Conservation (phyloP, 75 land plant genomes). For the Isoetes taiwanensis region DNA sequence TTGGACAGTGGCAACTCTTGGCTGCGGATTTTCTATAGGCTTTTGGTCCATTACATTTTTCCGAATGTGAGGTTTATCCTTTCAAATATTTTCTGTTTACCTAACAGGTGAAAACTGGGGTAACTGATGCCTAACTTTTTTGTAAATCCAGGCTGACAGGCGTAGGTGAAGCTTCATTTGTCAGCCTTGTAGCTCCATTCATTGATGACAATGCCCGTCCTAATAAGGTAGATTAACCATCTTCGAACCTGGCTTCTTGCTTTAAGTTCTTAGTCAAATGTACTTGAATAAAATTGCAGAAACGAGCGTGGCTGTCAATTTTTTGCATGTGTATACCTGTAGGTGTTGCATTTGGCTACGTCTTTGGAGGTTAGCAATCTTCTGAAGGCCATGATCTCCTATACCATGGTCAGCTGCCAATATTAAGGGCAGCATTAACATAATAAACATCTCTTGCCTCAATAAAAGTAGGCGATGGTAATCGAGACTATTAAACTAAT, state of each 20-base stretch:
- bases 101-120: too few relatives aligned
- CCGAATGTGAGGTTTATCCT: background rate
- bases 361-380: constrained; percentile 99
- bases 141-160: constrained; percentile 96
- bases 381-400: too few relatives aligned
- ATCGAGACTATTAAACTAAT: too few relatives aligned
- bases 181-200: constrained; percentile 94
- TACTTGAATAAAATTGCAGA: too few relatives aligned
- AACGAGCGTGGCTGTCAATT: constrained; percentile 81
- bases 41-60: constrained; percentile 5
- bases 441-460: too few relatives aligned
- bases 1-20: background rate
- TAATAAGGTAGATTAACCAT: constrained; percentile 36
- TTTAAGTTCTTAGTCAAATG: too few relatives aligned
- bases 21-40: constrained; percentile 1
- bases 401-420: too few relatives aligned
- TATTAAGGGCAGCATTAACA: too few relatives aligned
- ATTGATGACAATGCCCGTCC: constrained; percentile 87
- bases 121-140: too few relatives aligned
- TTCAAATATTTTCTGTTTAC: too few relatives aligned
- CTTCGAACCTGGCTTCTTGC: background rate
- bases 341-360: constrained; percentile 90
- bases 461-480: too few relatives aligned
- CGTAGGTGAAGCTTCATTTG: constrained; percentile 93
- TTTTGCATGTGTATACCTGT: constrained; percentile 98